Base-by-base conservation (phyloP, 129 eudicot genomes). In the Solidago caesia region DNA sequence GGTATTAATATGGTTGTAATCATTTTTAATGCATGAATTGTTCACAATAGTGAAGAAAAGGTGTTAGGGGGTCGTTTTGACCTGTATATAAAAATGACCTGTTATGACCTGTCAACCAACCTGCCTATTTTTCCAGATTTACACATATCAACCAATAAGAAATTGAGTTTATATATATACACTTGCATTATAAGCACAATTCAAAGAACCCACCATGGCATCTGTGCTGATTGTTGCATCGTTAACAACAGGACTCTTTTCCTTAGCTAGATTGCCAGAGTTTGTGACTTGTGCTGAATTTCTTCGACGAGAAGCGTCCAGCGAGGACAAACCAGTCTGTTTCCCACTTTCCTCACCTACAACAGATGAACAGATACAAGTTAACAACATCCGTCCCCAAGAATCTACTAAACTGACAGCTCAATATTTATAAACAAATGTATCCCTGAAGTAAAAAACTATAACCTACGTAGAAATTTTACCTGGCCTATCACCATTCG, bases 241-340 rank as follows among this genome's bases (percentile, higher is more conserved):
- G 69, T 86, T 84, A 72, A 86, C 58, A 82, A 82, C 79, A n/a
- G 96, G 95, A 80, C 89, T 86, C 77, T 90, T 93, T 82, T 88
- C 89, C 82, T 79, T 89, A 6, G 83, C 52, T 55, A 82, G 51
- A 76, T 67, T 80, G 73, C 88, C 91, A 5, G 84, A 55, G 76
- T 76, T 86, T 59, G 82, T 27, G 61, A 74, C 59, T 55, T 80
- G 90, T 47, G 85, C 85, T n/a, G 89, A 75, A 77, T 53, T 82
- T 74, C 95, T 85, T 58, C 91, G 72, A 47, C 88, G 88, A 72
- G 92, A 84, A 78, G 85, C 78, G 85, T 89, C 96, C 63, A 75
- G 62, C 6, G 90, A 87, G 62, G 91, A 86, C 39, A 81, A 44
- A 48, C 79, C 87, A 13, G 78, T 64, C 52, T 53, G 84, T 77